Evolutionary conservation across 371 early-diverging fungal genomes (phyloP).

Genomic region (Zychaea mexicana): DNA sequence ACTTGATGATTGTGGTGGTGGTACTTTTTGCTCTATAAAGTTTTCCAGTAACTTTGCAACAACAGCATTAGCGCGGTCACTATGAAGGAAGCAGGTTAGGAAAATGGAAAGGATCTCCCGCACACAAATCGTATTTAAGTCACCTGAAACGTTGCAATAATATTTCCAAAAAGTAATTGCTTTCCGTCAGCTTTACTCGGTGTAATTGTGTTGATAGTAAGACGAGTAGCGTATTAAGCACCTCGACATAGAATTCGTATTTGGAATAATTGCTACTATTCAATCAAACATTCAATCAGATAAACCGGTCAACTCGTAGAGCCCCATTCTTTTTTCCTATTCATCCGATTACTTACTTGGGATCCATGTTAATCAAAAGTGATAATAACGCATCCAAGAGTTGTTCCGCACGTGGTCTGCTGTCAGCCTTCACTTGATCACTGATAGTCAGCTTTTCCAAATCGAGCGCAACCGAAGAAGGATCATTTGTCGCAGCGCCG

Average conservation of each 20-base stretch:
- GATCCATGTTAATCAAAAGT: slow-evolving; percentile 62
- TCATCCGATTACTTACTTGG: slow-evolving; percentile 45
- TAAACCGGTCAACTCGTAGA: not conserved
- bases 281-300: not conserved
- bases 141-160: slow-evolving; percentile 57
- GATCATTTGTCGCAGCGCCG: not conserved
- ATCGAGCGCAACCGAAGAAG: slow-evolving; percentile 4
- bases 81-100: no score
- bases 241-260: slow-evolving; percentile 76
- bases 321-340: not conserved
- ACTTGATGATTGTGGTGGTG: slow-evolving; percentile 62
- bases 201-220: slow-evolving; percentile 70
- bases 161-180: slow-evolving; percentile 67
- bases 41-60: slow-evolving; percentile 63
- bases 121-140: no score
- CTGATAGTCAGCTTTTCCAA: slow-evolving; percentile 46
- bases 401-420: slow-evolving; percentile 55
- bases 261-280: slow-evolving; percentile 54
- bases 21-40: slow-evolving; percentile 60
- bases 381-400: slow-evolving; percentile 62
- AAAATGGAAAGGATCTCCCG: no score
- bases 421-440: slow-evolving; percentile 34
- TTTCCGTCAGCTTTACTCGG: slow-evolving; percentile 39
- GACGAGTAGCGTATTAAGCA: slow-evolving; percentile 63
- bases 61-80: slow-evolving; percentile 60